Evolutionary conservation across 495 filamentous ascomycete genomes (phyloP).

Genomic region (Coniosporium apollinis): DNA sequence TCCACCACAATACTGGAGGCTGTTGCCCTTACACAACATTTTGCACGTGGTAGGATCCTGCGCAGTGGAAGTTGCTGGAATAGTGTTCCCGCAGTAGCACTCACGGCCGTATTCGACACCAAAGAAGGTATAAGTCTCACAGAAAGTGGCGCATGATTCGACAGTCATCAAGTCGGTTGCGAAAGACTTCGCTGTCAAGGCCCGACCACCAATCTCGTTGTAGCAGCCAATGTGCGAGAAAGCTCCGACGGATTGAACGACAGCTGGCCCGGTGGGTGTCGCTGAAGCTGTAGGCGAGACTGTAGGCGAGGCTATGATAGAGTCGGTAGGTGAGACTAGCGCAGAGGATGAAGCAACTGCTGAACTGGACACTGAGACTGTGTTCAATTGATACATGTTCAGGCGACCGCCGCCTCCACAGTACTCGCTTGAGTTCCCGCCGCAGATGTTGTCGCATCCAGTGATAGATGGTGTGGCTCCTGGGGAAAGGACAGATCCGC

Average conservation of each 20-base stretch:
- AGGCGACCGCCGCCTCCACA: slow-evolving; percentile 13
- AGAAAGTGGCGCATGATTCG: slow-evolving; percentile 12
- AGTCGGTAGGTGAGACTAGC: not conserved
- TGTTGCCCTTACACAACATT: slow-evolving; percentile 12
- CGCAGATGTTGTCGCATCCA: slow-evolving; percentile 18
- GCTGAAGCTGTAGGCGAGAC: not conserved
- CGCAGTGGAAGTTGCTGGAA: slow-evolving; percentile 2
- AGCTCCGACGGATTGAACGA: slow-evolving; percentile 1
- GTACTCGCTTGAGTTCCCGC: slow-evolving; percentile 17
- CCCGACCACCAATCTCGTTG: slow-evolving; percentile 7
- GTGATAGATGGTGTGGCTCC: slow-evolving; percentile 5
- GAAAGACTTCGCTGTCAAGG: slow-evolving; percentile 5
- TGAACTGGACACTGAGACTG: too few species aligned
- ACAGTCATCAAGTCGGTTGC: slow-evolving; percentile 7
- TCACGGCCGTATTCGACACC: slow-evolving; percentile 16
- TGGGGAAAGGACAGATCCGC: slow-evolving; percentile 1
- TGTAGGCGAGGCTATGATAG: not conserved
- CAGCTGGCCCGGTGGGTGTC: slow-evolving; percentile 1
- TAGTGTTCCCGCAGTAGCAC: slow-evolving; percentile 12
- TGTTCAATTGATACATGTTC: slow-evolving; percentile 6
- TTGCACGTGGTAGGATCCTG: slow-evolving; percentile 4
- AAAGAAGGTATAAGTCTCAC: slow-evolving; percentile 13
- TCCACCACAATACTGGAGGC: slow-evolving; percentile 12
- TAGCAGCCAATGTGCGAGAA: slow-evolving; percentile 6
- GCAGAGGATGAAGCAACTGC: not conserved